Evolutionary conservation across 2,329 filamentous ascomycete genomes (phyloP).

Genomic region (Phialophora verrucosa): DNA sequence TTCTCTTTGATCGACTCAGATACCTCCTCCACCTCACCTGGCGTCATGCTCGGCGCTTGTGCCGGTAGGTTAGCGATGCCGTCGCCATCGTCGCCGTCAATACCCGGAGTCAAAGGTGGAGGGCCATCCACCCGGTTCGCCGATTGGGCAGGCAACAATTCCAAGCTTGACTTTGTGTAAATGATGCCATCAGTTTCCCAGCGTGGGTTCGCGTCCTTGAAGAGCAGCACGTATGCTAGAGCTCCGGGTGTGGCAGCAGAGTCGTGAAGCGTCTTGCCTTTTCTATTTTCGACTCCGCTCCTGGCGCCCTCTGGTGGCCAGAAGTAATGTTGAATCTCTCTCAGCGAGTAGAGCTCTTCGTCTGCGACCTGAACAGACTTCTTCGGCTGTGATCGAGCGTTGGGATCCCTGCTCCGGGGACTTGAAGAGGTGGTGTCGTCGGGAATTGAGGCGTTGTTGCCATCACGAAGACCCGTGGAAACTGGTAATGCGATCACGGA

Average conservation of each 20-base stretch:
- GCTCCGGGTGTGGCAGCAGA: slow-evolving; percentile 21
- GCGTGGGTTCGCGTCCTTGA: slow-evolving; percentile 31
- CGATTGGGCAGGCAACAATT: slow-evolving; percentile 22
- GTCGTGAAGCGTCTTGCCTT: slow-evolving; percentile 32
- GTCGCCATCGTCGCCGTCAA: background rate
- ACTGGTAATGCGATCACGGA: background rate
- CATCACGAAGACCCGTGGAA: background rate
- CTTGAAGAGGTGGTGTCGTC: background rate
- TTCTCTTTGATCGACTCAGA: background rate
- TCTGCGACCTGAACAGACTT: background rate
- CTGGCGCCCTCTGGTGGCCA: slow-evolving; percentile 10
- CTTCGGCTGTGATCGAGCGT: background rate
- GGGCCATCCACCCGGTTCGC: background rate
- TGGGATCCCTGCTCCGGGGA: background rate
- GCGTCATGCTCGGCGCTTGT: background rate
- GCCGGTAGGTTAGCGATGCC: background rate
- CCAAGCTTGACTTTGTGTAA: slow-evolving; percentile 30
- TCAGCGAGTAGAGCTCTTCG: slow-evolving; percentile 2
- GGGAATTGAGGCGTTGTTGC: background rate
- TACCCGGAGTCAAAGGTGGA: background rate
- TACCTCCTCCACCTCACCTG: background rate
- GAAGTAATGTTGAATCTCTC: slow-evolving; percentile 19
- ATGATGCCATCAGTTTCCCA: slow-evolving; percentile 29
- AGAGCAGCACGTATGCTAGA: slow-evolving; percentile 32
- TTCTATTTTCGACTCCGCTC: background rate